Conservation (phyloP, 1,284 basidiomycete species). For the Melampsora larici-populina region DNA sequence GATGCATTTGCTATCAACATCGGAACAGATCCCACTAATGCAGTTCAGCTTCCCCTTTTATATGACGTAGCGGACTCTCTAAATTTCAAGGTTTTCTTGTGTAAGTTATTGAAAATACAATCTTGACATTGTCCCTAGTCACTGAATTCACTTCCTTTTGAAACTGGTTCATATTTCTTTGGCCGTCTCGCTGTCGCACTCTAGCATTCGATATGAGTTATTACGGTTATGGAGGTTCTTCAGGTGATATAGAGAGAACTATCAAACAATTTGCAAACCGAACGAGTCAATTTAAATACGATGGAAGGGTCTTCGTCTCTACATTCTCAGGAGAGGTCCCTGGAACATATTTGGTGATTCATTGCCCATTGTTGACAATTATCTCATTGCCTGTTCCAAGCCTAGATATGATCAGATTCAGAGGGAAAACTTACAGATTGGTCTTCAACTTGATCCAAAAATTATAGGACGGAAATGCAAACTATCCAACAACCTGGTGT, state of each 20-base stretch:
- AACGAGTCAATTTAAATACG: constrained; percentile 28
- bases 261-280: constrained; percentile 26
- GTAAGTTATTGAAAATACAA: neutral
- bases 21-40: constrained; percentile 27
- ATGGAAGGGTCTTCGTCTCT: constrained; percentile 22
- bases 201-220: constrained; percentile 40
- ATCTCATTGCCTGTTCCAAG: neutral
- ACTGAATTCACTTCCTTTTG: neutral
- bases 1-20: constrained; percentile 42
- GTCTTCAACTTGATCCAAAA: neutral
- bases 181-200: neutral
- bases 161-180: neutral
- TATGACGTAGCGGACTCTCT: constrained; percentile 30
- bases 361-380: neutral
- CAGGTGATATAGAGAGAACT: constrained; percentile 21
- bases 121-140: too few relatives aligned
- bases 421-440: neutral
- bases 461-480: constrained; percentile 19
- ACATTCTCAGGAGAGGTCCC: constrained; percentile 40
- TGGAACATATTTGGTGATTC: constrained; percentile 23
- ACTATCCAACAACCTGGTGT: constrained; percentile 39
- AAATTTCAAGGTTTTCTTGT: constrained; percentile 28
- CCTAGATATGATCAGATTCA: neutral
- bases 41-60: constrained; percentile 22
- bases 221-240: constrained; percentile 30